These are phyloP conservation scores for Rhizoclosmatium globosum DNA, from an alignment of 192 early-diverging fungal genomes.

Conservation along the genomic window DNA sequence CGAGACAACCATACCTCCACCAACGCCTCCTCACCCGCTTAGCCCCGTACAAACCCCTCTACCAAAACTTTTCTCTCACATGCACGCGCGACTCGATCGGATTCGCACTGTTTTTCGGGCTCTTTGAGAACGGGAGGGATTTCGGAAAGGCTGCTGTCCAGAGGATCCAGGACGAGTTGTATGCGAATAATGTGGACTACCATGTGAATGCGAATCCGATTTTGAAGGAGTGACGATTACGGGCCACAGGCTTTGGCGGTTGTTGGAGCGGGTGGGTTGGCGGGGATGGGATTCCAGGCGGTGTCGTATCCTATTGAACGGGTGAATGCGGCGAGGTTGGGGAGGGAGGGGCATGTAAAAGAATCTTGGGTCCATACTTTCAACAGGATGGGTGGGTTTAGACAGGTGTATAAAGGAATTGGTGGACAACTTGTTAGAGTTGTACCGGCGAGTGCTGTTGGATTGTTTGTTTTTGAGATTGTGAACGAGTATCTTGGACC, in stretches of 20 bases:
- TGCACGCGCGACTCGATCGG: constrained; percentile 48
- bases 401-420: constrained; percentile 54
- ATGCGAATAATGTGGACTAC: not conserved
- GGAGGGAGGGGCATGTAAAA: not conserved
- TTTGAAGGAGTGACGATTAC: constrained; percentile 28
- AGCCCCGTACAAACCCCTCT: constrained; percentile 33
- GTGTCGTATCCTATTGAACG: constrained; percentile 57
- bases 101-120: constrained; percentile 61
- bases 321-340: constrained; percentile 30
- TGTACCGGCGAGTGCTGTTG: constrained; percentile 60
- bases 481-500: constrained; percentile 52
- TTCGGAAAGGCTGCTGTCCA: constrained; percentile 47
- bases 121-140: constrained; percentile 54
- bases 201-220: not conserved
- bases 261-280: constrained; percentile 51
- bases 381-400: constrained; percentile 39
- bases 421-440: constrained; percentile 53
- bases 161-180: constrained; percentile 31
- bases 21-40: not conserved
- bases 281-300: constrained; percentile 56
- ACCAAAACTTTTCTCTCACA: constrained; percentile 42
- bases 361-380: constrained; percentile 8
- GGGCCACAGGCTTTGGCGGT: constrained; percentile 39
- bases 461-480: constrained; percentile 60
- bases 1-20: not conserved